Conservation (phyloP, 257 asterid genomes). For the Ophiorrhiza pumila region DNA sequence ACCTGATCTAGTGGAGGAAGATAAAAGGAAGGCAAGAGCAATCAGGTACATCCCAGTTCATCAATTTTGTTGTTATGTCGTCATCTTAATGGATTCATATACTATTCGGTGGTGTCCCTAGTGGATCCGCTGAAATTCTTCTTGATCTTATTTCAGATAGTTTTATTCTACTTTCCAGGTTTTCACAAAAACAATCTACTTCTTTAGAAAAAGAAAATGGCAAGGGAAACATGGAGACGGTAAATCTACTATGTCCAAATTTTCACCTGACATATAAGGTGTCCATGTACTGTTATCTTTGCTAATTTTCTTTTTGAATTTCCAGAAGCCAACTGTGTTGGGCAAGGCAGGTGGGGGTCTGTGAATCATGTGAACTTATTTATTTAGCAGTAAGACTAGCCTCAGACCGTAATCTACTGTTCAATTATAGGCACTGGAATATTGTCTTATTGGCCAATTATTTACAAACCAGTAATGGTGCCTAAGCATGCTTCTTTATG, state of each 20-base stretch:
- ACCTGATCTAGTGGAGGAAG: conserved; percentile 67
- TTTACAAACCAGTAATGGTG: background rate
- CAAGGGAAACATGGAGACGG: conserved; percentile 20
- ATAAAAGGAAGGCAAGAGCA: conserved; percentile 93
- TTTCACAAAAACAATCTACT: conserved; percentile 36
- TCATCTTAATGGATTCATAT: background rate
- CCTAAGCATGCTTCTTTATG: background rate
- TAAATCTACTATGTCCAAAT: background rate
- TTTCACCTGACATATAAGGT: background rate
- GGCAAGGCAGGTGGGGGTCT: conserved; percentile 29
- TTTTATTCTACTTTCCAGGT: conserved; percentile 25
- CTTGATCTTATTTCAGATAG: background rate
- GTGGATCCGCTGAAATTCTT: background rate
- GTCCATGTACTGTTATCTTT: background rate
- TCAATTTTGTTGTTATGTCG: background rate
- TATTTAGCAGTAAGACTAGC: conserved; percentile 21
- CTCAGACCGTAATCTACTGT: background rate
- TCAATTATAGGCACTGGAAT: background rate
- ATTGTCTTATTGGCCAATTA: background rate
- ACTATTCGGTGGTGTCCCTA: background rate
- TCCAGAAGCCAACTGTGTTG: conserved; percentile 25
- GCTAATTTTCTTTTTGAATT: conserved; percentile 4
- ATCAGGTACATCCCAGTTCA: conserved; percentile 44
- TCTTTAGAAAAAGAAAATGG: conserved; percentile 21
- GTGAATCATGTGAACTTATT: conserved; percentile 16